Evolutionary conservation across 805 yeast genomes (phyloP).

Genomic region (Metschnikowia hibisci): DNA sequence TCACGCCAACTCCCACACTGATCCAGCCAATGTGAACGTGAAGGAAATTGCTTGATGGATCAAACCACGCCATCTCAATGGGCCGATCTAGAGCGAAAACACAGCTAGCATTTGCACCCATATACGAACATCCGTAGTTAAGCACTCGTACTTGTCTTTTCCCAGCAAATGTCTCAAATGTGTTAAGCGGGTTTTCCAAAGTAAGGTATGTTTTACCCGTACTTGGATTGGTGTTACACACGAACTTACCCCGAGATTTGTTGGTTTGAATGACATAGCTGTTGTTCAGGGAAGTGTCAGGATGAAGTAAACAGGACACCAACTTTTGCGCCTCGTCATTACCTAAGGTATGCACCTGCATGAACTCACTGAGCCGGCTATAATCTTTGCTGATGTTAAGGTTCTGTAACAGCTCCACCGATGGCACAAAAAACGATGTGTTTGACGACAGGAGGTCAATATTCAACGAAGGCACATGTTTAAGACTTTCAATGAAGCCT

Average conservation of each 20-base stretch:
- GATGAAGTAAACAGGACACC: slow-evolving; percentile 42
- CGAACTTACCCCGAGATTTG: slow-evolving; percentile 10
- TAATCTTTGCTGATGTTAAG: slow-evolving; percentile 47
- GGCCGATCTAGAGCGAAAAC: slow-evolving; percentile 66
- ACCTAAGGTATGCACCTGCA: slow-evolving; percentile 68
- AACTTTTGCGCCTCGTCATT: slow-evolving; percentile 46
- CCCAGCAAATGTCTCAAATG: slow-evolving; percentile 23
- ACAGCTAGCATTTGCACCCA: slow-evolving; percentile 38
- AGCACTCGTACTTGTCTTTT: slow-evolving; percentile 56
- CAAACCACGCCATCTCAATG: slow-evolving; percentile 61
- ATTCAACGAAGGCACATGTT: slow-evolving; percentile 40
- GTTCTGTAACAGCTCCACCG: slow-evolving; percentile 49
- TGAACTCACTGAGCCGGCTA: slow-evolving; percentile 47
- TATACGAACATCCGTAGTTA: slow-evolving; percentile 55
- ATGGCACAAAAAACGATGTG: slow-evolving; percentile 70
- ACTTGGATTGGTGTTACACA: slow-evolving; percentile 11
- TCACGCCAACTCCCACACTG: slow-evolving; percentile 64
- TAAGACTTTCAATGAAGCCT: slow-evolving; percentile 44
- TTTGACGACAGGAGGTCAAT: slow-evolving; percentile 27
- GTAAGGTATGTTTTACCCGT: slow-evolving; percentile 14
- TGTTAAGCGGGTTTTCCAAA: slow-evolving; percentile 5
- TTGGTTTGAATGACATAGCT: slow-evolving; percentile 14
- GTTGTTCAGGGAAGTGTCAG: slow-evolving; percentile 5
- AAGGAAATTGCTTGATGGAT: slow-evolving; percentile 39
- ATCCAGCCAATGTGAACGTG: slow-evolving; percentile 63